Percentiles rank a stretch among this genome's conserved stretches.
Evolutionary conservation across 495 filamentous ascomycete species (phyloP).

Genomic region (Aspergillus kassunensis): DNA sequence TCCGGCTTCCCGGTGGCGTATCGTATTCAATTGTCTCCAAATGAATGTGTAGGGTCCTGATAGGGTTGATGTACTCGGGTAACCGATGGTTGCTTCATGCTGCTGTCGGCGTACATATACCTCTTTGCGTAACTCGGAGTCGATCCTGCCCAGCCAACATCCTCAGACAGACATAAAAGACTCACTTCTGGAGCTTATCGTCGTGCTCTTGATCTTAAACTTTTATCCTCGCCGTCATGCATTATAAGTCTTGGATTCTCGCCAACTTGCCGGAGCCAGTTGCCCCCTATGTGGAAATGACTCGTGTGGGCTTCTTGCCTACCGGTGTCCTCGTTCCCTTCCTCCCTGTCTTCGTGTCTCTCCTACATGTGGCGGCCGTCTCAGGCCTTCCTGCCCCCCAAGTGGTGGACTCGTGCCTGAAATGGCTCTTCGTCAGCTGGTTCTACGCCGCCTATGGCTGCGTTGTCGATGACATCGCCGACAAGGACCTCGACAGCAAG

Average conservation of each 20-base stretch:
- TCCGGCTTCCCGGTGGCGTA: too few species aligned
- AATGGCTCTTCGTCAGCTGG: constrained; percentile 6
- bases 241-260: constrained; percentile 5
- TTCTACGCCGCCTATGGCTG: constrained; percentile 8
- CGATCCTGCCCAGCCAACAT: too few species aligned
- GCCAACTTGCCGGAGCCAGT: neutral
- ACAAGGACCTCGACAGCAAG: constrained; percentile 5
- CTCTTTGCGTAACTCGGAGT: too few species aligned
- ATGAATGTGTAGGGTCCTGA: too few species aligned
- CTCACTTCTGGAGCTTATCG: too few species aligned
- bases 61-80: too few species aligned
- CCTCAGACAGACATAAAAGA: too few species aligned
- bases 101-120: too few species aligned
- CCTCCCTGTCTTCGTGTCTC: constrained; percentile 1
- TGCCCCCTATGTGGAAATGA: constrained; percentile 2
- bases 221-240: too few species aligned
- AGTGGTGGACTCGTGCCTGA: neutral
- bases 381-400: neutral
- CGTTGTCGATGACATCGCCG: constrained; percentile 7
- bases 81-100: too few species aligned
- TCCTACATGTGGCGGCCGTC: constrained; percentile 3
- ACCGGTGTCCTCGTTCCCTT: constrained; percentile 3
- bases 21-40: too few species aligned
- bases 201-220: too few species aligned
- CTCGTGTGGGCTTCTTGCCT: constrained; percentile 4